phyloP scores from a whole-genome alignment of 208 protist genomes.

The Trypanosoma brucei region DNA sequence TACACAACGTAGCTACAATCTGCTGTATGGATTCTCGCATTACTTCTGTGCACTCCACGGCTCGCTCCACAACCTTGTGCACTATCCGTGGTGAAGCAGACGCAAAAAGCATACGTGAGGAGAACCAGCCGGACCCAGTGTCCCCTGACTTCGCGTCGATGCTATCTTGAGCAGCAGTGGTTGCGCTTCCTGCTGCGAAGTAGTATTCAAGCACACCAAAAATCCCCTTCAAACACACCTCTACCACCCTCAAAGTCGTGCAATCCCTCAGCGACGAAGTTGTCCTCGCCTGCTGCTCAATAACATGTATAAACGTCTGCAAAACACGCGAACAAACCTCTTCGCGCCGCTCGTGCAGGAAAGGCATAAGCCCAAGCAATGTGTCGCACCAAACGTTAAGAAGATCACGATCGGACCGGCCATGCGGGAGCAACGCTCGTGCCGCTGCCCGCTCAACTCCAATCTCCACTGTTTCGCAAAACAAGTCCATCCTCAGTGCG shows the following conservation, averaged over 20 bases:
- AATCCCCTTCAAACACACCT: conserved; percentile 8
- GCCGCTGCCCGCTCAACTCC: conserved; percentile 10
- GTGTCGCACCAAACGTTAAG: conserved; percentile 17
- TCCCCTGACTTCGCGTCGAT: background rate
- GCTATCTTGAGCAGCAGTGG: background rate
- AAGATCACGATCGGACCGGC: conserved; percentile 8
- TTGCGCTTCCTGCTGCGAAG: background rate
- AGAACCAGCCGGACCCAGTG: no score
- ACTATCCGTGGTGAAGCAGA: background rate
- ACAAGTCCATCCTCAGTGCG: background rate
- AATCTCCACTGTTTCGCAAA: conserved; percentile 6
- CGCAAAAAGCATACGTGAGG: background rate
- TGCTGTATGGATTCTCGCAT: conserved; percentile 5
- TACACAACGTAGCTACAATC: conserved; percentile 16
- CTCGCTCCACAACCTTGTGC: background rate
- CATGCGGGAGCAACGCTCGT: conserved; percentile 4
- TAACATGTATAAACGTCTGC: conserved; percentile 4
- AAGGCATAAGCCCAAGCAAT: conserved; percentile 11
- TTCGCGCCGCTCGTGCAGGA: conserved; percentile 3
- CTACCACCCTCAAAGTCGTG: conserved; percentile 2
- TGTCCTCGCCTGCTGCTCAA: conserved; percentile 7
- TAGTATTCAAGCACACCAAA: conserved; percentile 12
- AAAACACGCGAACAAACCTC: conserved; percentile 1
- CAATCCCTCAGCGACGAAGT: background rate
- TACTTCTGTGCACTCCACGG: background rate